Conservation (phyloP, 2,329 filamentous ascomycete species). For the Neoscytalidium dimidiatum region DNA sequence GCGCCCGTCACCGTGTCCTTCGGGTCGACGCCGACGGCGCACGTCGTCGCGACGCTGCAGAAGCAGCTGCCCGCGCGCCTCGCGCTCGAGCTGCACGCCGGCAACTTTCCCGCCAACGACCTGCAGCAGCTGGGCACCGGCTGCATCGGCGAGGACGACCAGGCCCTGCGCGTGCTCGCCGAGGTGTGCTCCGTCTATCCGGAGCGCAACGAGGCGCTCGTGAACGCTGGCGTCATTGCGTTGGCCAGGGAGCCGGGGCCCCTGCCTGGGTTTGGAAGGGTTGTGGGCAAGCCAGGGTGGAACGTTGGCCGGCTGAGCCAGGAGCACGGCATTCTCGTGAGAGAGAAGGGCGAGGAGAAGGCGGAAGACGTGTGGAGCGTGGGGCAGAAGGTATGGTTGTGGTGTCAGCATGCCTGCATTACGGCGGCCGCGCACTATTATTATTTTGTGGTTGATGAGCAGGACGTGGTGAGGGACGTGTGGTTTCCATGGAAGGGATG, state of each 20-base stretch:
- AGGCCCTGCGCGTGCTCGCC: constrained; percentile 13
- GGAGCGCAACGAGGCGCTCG: constrained; percentile 15
- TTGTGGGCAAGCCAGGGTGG: not conserved
- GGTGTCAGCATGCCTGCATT: constrained; percentile 19
- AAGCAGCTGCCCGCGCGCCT: not conserved
- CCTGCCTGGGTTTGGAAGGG: constrained; percentile 8
- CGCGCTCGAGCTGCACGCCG: constrained; percentile 14
- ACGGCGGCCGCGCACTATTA: constrained; percentile 18
- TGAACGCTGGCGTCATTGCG: constrained; percentile 13
- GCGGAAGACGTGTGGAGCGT: constrained; percentile 33
- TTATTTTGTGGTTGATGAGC: constrained; percentile 19
- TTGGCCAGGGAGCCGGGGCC: constrained; percentile 11
- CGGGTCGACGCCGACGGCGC: constrained; percentile 18
- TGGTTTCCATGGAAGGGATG: constrained; percentile 20
- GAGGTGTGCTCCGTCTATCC: constrained; percentile 19
- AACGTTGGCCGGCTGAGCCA: constrained; percentile 14
- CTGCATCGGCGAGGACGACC: not conserved
- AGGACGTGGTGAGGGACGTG: constrained; percentile 17
- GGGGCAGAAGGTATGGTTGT: constrained; percentile 15
- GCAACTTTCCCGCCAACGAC: constrained; percentile 19
- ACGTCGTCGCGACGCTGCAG: constrained; percentile 17
- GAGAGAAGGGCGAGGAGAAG: not conserved
- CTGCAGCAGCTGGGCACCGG: constrained; percentile 19
- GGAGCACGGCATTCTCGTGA: constrained; percentile 18
- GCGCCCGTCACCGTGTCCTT: not conserved